A percentile compares a stretch with the other conserved stretches of the same genome.
phyloP scores from a whole-genome alignment of 2,329 filamentous ascomycete genomes.

The Aspergillus viridinutans region DNA sequence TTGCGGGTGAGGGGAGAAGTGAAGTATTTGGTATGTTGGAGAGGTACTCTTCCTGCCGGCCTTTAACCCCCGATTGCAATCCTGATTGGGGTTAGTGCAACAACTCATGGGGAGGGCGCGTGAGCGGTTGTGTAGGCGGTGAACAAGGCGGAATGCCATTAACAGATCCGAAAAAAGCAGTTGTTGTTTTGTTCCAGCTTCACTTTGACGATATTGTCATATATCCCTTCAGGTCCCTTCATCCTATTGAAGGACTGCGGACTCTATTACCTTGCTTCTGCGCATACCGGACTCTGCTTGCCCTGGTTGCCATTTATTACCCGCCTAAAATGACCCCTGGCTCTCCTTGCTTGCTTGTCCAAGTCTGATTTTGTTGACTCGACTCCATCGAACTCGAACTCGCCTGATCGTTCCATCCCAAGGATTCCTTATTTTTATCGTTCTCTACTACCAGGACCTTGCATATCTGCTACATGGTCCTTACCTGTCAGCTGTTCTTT shows the following conservation, averaged over 20 bases:
- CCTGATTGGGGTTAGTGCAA: background rate
- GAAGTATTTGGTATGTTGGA: background rate
- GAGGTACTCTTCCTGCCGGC: constrained; percentile 11
- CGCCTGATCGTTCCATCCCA: background rate
- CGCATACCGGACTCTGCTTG: background rate
- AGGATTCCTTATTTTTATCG: background rate
- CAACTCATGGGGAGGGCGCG: background rate
- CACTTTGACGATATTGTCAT: background rate
- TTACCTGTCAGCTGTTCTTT: background rate
- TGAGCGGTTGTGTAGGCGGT: constrained; percentile 55
- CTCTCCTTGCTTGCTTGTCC: background rate
- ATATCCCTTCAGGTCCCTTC: background rate
- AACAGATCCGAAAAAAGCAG: background rate
- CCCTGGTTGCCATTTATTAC: background rate
- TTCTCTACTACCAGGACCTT: background rate
- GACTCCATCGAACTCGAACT: background rate
- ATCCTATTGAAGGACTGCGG: background rate
- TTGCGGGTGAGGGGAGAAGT: background rate
- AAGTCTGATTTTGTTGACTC: background rate
- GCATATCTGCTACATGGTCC: background rate
- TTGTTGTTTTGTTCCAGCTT: background rate
- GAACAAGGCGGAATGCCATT: constrained; percentile 49
- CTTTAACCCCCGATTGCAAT: background rate
- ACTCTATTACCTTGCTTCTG: background rate
- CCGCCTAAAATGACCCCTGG: background rate